Percentiles rank a stretch among this genome's conserved stretches.
These are phyloP conservation scores for Calonectria pseudoturangicola DNA, from an alignment of 2,329 filamentous ascomycete species.

Conservation along the genomic window DNA sequence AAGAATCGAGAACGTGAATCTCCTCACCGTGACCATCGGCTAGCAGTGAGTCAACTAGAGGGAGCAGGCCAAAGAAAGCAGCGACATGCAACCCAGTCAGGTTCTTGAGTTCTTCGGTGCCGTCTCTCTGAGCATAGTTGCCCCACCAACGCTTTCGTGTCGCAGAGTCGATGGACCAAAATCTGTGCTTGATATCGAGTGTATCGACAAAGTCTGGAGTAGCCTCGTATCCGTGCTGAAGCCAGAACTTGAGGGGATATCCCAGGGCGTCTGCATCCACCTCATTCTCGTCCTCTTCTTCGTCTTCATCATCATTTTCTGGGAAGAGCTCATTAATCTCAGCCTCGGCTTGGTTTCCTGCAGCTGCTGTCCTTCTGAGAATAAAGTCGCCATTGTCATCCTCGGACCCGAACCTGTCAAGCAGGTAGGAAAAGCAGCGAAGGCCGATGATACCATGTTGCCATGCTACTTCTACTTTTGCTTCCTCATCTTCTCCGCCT, in stretches of 20 bases:
- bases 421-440: constrained; percentile 40
- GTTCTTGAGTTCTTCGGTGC: constrained; percentile 34
- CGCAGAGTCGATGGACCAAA: constrained; percentile 32
- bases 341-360: constrained; percentile 25
- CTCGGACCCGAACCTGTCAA: constrained; percentile 28
- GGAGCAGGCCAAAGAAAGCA: constrained; percentile 33
- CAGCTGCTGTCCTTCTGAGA: constrained; percentile 21
- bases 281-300: constrained; percentile 25
- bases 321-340: constrained; percentile 42
- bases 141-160: constrained; percentile 36
- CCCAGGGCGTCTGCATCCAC: constrained; percentile 27
- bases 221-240: constrained; percentile 30
- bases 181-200: constrained; percentile 32
- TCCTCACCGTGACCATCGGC: constrained; percentile 27
- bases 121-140: constrained; percentile 29
- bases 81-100: constrained; percentile 35
- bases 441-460: constrained; percentile 42
- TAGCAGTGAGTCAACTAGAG: constrained; percentile 24
- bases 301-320: constrained; percentile 20
- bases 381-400: constrained; percentile 31
- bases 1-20: constrained; percentile 25
- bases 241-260: constrained; percentile 42
- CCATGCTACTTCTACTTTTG: constrained; percentile 39
- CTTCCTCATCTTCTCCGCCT: constrained; percentile 33
- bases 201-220: constrained; percentile 37